Evolutionary conservation across 2,329 filamentous ascomycete species (phyloP), one percentile per base, ranked within the genome.

Genomic region (Penicillium sp.): DNA sequence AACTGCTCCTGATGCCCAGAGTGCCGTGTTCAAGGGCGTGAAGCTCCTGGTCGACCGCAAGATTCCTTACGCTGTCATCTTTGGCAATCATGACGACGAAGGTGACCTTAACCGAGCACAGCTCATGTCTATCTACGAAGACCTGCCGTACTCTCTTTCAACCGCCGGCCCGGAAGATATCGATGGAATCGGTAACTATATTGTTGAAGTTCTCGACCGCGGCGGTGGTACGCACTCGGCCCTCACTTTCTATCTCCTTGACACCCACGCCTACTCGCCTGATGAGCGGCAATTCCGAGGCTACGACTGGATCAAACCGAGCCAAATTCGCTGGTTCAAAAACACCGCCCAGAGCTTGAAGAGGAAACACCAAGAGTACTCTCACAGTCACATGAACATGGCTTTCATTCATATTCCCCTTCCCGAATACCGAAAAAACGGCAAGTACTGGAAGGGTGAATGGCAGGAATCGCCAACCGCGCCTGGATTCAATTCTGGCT

Each of bases 21-120:
- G 90, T 63, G 91, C 94, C 40, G 91, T 99, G 62, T 97, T 96
- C 83, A 99, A 99, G 79, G 92, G 93, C 71, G 91, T 92, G 6
- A 88, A 91, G 53, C 84, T 96, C 13, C 87, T 99, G 55, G 90
- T 92, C 65, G 88, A 92, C 75, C 91, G 91, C 75, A 92, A 92
- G 71, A 92, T 98, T 40, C 95, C 95, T 0, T 98, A 96, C 72
- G 91, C 93, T 17, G 89, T 90, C 63, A 98, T 99, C 62, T 97
- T 98, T 73, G 95, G 95, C 60, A 99, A 99, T 76, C 95, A 99
- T 77, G 95, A 99, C 73, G 94, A 98, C 72, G 94, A 98, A 81
- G 89, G 89, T 37, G 88, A 91, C 50, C 85, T 97, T 67, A 87
- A 89, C 17, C 90, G 95, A 59, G 82, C 85, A 4, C 86, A 87